Base-by-base conservation (phyloP, 352 stramenopile genomes). In the Phytophthora pistaciae region DNA sequence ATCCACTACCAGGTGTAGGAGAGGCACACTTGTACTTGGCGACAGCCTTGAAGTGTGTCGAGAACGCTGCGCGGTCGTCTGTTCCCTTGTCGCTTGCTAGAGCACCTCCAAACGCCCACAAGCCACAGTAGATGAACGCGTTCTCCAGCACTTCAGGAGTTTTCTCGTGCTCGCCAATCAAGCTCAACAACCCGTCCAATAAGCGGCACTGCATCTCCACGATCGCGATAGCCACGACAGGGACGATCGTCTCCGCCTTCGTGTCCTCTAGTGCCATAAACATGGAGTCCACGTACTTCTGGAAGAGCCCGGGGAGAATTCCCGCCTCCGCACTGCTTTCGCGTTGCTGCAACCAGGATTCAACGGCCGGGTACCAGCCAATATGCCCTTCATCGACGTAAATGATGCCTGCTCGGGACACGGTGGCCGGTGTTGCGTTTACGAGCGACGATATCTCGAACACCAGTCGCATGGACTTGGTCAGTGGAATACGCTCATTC, bases 361-460 rank as follows among this genome's bases (percentile, higher is more conserved):
- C 95, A 1, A 98, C 91, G 50, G 98, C 96, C 36, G 97, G 95
- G 54, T 90, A 84, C 95, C 96, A 99, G 1, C 96, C 97, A 63
- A 99, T 91, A 40, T 95, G 80, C 0, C 66, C 69, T 55, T 98
- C 96, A 64, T 99, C 98, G 44, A 99, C 96, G 76, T 98, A 99
- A 54, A 99, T 92, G 69, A 99, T 99, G 1, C 97, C 97, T 18
- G 97, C 97, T 20, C 97, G 85, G 8, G 95, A 99, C n/a, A 99
- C 97, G 0, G 97, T 99, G 8, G 97, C 97, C 13, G 96, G 96
- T 1, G 97, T 99, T 13, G 97, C 97, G 61, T 99, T 98, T 55
- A 97, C 94, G 6, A 99, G 79, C 18, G 95, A 98, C 68, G 98
- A 97, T 36, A 99, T 98, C 77, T 99, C 97, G 83, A 99, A 99